A percentile compares a stretch with the other conserved stretches of the same genome.
Conservation (phyloP, 495 filamentous ascomycete genomes). For the Hypoxylon intermedium region DNA sequence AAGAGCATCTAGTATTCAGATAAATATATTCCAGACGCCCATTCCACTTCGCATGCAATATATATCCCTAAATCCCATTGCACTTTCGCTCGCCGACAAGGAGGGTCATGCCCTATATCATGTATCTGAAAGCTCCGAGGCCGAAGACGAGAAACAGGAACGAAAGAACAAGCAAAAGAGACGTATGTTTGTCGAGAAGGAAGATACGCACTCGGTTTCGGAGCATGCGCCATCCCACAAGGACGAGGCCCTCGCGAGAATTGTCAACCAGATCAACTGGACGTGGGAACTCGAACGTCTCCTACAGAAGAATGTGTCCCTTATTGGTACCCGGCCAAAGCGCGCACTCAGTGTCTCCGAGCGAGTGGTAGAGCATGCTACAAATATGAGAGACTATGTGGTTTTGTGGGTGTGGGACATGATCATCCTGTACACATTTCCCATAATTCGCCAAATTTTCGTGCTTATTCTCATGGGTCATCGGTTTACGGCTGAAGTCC, state of each 20-base stretch:
- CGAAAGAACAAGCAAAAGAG: conserved; percentile 59
- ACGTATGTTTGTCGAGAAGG: conserved; percentile 77
- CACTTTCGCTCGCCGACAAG: conserved; percentile 86
- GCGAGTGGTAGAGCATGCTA: conserved; percentile 91
- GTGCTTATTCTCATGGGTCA: conserved; percentile 81
- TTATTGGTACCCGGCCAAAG: conserved; percentile 80
- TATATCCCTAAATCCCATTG: conserved; percentile 88
- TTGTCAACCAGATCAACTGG: conserved; percentile 96
- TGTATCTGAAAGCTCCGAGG: conserved; percentile 58
- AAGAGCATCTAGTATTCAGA: conserved; percentile 72
- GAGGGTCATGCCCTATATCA: conserved; percentile 41
- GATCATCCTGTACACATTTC: conserved; percentile 78
- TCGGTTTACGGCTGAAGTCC: conserved; percentile 78
- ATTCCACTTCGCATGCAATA: conserved; percentile 94
- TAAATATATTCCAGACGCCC: conserved; percentile 87
- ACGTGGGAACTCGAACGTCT: conserved; percentile 85
- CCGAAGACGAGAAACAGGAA: conserved; percentile 70
- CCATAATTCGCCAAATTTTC: conserved; percentile 74
- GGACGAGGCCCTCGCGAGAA: conserved; percentile 77
- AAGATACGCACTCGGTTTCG: conserved; percentile 80
- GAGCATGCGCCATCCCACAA: conserved; percentile 78
- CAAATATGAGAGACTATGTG: conserved; percentile 78
- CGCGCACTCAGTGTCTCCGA: conserved; percentile 91
- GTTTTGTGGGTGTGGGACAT: conserved; percentile 73
- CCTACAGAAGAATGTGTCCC: conserved; percentile 83